Evolutionary conservation across 371 early-diverging fungal genomes (phyloP).

Genomic region (Apophysomyces sp.): DNA sequence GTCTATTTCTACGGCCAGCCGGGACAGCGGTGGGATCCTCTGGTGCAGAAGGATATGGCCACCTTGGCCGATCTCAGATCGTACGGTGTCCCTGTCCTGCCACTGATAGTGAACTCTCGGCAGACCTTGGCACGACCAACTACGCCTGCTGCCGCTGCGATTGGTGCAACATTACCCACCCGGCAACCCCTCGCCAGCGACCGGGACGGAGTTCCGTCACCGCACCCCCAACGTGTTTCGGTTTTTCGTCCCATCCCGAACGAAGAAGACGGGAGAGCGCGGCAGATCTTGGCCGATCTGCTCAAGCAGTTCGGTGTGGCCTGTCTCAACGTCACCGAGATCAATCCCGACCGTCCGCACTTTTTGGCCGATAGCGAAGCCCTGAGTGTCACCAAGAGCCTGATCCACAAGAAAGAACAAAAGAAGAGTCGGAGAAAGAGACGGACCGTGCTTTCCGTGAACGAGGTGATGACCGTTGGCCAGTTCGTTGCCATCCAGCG

Average conservation of each 20-base stretch:
- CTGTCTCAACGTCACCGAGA: not conserved
- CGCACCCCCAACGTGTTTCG: not conserved
- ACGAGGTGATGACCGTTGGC: not conserved
- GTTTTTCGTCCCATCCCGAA: not conserved
- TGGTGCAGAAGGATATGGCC: conserved; percentile 10
- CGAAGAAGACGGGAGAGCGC: not conserved
- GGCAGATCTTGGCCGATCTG: not conserved
- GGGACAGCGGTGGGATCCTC: not conserved
- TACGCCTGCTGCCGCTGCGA: not conserved
- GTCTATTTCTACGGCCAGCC: conserved; percentile 16
- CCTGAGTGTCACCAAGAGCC: not conserved
- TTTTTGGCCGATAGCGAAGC: not conserved
- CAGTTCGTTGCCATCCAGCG: conserved; percentile 10
- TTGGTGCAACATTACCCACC: not conserved
- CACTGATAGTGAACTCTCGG: not conserved
- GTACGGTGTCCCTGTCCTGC: conserved; percentile 2
- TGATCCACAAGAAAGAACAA: too few relatives aligned
- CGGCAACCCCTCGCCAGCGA: not conserved
- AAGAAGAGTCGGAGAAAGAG: too few relatives aligned
- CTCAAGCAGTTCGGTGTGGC: conserved; percentile 2
- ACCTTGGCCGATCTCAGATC: not conserved
- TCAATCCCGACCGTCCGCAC: conserved; percentile 7
- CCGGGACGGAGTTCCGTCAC: not conserved
- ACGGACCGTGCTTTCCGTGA: not conserved
- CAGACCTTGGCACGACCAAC: not conserved